A percentile compares a stretch with the other conserved stretches of the same genome.
These are phyloP conservation scores for Cladobotryum protrusum DNA, from an alignment of 2,329 filamentous ascomycete genomes.

Conservation along the genomic window DNA sequence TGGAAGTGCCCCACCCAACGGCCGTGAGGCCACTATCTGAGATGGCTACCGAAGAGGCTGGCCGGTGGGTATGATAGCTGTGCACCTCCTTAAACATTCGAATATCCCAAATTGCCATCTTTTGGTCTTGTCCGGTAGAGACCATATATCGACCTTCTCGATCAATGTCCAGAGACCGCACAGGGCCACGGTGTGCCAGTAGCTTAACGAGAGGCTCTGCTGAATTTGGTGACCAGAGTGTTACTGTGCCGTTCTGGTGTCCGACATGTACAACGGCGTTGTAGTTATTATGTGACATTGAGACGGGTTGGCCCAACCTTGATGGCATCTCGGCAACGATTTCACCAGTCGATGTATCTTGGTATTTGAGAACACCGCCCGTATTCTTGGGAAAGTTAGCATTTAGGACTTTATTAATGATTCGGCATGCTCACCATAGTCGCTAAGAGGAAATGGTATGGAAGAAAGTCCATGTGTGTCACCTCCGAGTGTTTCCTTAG, in stretches of 20 bases:
- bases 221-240: conserved; percentile 91
- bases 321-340: conserved; percentile 82
- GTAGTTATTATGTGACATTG: conserved; percentile 81
- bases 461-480: conserved; percentile 88
- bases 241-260: conserved; percentile 91
- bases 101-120: conserved; percentile 95
- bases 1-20: conserved; percentile 84
- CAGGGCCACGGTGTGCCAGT: conserved; percentile 81
- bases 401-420: background rate
- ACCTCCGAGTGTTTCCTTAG: conserved; percentile 87
- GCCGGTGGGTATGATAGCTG: conserved; percentile 77
- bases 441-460: conserved; percentile 90
- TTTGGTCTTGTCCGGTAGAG: conserved; percentile 79
- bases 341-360: conserved; percentile 89
- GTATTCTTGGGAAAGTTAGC: conserved; percentile 49
- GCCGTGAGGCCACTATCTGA: conserved; percentile 84
- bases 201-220: conserved; percentile 84
- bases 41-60: conserved; percentile 77
- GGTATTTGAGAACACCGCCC: conserved; percentile 83
- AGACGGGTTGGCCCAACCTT: conserved; percentile 73
- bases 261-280: conserved; percentile 91
- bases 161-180: conserved; percentile 78
- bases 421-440: conserved; percentile 58
- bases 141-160: conserved; percentile 94
- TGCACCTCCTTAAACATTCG: conserved; percentile 90